Conservation (phyloP, 257 asterid genomes). For the Vinca minor region DNA sequence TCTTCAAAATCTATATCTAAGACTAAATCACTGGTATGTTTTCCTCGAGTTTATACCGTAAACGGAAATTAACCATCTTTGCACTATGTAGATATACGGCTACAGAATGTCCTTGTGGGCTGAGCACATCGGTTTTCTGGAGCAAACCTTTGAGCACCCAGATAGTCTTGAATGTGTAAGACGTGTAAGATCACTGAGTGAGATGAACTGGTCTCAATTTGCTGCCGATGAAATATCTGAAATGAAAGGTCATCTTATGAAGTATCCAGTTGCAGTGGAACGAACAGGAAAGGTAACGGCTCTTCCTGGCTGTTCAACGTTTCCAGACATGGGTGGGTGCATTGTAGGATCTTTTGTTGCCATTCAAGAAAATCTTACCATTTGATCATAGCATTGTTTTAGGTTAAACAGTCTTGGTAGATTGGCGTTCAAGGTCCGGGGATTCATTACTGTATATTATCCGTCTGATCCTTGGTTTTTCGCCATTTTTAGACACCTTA, state of each 20-base stretch:
- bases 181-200: slow-evolving; percentile 58
- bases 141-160: slow-evolving; percentile 54
- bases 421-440: neutral
- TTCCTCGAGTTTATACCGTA: neutral
- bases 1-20: neutral
- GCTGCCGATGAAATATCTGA: slow-evolving; percentile 49
- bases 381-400: slow-evolving; percentile 25
- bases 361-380: slow-evolving; percentile 81
- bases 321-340: slow-evolving; percentile 82
- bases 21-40: neutral
- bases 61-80: neutral
- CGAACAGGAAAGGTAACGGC: slow-evolving; percentile 52
- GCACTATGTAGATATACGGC: slow-evolving; percentile 57
- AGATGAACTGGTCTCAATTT: slow-evolving; percentile 63
- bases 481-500: neutral
- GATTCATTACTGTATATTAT: neutral
- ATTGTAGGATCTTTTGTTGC: slow-evolving; percentile 64
- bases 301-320: slow-evolving; percentile 61
- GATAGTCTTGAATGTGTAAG: slow-evolving; percentile 64
- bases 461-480: neutral
- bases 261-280: slow-evolving; percentile 77
- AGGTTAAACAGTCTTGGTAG: neutral
- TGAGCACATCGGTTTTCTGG: slow-evolving; percentile 67
- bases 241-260: slow-evolving; percentile 69
- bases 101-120: slow-evolving; percentile 95